Conservation (phyloP, 169 alveolate genomes). For the Plasmodium chabaudi region DNA sequence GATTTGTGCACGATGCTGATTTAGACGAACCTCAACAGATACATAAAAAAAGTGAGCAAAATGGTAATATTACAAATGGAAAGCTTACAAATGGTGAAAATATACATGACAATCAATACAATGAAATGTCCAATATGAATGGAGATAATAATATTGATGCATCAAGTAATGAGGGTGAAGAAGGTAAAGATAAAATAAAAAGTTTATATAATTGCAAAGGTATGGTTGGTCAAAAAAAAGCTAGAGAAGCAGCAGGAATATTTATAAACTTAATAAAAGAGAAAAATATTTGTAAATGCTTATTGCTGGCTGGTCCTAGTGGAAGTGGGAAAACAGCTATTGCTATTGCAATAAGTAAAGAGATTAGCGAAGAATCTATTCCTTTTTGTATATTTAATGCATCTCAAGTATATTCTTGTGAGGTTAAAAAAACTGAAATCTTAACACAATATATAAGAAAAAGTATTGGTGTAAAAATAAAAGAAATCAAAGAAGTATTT, state of each 20-base stretch:
- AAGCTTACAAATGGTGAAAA: constrained; percentile 2
- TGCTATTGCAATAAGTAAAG: constrained; percentile 99
- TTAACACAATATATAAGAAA: constrained; percentile 88
- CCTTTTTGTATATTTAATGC: constrained; percentile 77
- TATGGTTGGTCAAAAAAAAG: constrained; percentile 98
- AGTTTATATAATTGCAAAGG: constrained; percentile 86
- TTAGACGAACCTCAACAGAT: constrained; percentile 30
- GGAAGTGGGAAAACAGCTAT: constrained; percentile 99
- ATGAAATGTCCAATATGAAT: constrained; percentile 11
- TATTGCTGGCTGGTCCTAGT: constrained; percentile 95
- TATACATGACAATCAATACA: background rate
- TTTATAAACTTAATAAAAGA: constrained; percentile 97
- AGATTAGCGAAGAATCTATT: constrained; percentile 91
- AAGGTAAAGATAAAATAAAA: constrained; percentile 14
- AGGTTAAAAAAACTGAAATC: constrained; percentile 76
- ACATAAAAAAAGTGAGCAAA: constrained; percentile 1
- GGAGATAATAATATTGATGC: background rate
- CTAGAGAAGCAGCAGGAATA: constrained; percentile 99
- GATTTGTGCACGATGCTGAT: constrained; percentile 56
- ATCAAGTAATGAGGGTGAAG: background rate
- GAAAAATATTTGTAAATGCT: constrained; percentile 93
- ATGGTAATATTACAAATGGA: background rate
- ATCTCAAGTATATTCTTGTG: constrained; percentile 77
- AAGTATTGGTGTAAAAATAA: constrained; percentile 97
- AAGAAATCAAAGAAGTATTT: constrained; percentile 97